Evolutionary conservation across 106 monocot species (phyloP).

Genomic region (Xerophyta viscosa): DNA sequence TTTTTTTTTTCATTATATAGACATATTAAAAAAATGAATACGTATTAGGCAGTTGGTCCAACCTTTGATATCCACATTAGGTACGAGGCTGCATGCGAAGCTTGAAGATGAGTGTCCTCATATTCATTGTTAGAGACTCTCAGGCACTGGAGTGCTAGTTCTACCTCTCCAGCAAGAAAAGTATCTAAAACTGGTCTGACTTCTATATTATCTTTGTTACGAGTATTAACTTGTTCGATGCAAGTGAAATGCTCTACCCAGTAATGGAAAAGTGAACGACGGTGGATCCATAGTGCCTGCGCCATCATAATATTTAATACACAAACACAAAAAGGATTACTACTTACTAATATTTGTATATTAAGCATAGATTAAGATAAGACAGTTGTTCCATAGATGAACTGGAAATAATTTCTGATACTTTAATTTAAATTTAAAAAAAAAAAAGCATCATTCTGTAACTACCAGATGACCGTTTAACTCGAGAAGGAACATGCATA

Average conservation of each 20-base stretch:
- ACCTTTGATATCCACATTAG: constrained; percentile 70
- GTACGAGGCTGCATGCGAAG: constrained; percentile 45
- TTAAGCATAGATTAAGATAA: too few species aligned
- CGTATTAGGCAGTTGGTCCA: background rate
- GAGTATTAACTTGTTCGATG: background rate
- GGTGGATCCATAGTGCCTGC: constrained; percentile 76
- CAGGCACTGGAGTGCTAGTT: constrained; percentile 31
- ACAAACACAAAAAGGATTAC: background rate
- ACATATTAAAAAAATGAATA: too few species aligned
- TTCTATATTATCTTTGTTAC: background rate
- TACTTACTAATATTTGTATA: too few species aligned
- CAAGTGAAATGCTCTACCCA: constrained; percentile 32
- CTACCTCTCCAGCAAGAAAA: constrained; percentile 38
- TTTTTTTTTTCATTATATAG: background rate
- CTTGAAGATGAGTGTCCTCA: constrained; percentile 39
- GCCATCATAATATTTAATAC: too few species aligned
- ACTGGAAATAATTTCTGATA: too few species aligned
- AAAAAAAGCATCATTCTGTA: too few species aligned
- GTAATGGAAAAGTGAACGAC: constrained; percentile 54
- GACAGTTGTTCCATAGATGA: too few species aligned
- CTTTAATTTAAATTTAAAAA: too few species aligned
- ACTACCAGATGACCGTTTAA: too few species aligned
- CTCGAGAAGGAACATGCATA: too few species aligned
- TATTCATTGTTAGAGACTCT: constrained; percentile 33
- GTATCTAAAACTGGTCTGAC: constrained; percentile 8